phyloP scores from a whole-genome alignment of 1,284 basidiomycete genomes.

The Vanrija pseudolonga region DNA sequence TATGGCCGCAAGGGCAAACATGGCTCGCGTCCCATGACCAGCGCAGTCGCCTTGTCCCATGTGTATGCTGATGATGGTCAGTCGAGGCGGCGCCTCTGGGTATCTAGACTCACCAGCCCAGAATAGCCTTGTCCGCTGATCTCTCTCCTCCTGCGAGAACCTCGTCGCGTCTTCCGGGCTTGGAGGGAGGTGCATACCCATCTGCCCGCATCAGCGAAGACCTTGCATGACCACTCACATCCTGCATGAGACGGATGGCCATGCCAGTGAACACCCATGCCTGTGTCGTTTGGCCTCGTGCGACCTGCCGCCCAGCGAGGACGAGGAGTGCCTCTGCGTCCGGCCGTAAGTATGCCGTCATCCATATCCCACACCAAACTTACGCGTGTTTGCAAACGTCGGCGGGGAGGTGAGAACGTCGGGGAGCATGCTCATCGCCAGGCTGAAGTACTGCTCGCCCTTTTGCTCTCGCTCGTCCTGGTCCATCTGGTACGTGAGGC shows the following conservation, averaged over 20 bases:
- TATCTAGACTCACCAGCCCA: conserved; percentile 1
- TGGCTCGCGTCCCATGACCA: conserved; percentile 13
- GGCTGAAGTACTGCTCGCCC: conserved; percentile 10
- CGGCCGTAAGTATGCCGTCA: background rate
- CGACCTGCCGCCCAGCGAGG: conserved; percentile 6
- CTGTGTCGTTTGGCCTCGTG: conserved; percentile 9
- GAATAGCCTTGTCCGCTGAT: conserved; percentile 11
- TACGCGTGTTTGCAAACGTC: too few species aligned
- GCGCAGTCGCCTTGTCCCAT: conserved; percentile 16
- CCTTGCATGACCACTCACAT: conserved; percentile 2
- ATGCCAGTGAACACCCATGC: conserved; percentile 18
- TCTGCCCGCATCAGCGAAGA: conserved; percentile 2
- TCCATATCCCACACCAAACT: too few species aligned
- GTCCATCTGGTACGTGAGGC: conserved; percentile 8
- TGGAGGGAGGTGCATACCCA: conserved; percentile 12
- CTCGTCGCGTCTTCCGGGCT: conserved; percentile 8
- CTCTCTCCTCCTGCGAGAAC: conserved; percentile 9
- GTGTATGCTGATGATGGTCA: conserved; percentile 6
- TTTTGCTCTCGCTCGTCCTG: conserved; percentile 8
- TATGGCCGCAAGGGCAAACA: conserved; percentile 5
- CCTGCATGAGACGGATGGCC: conserved; percentile 25
- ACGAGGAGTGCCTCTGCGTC: conserved; percentile 12
- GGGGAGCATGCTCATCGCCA: conserved; percentile 13
- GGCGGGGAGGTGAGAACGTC: background rate
- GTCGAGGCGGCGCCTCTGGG: too few species aligned